phyloP scores from a whole-genome alignment of 2,329 filamentous ascomycete species.

The Cytospora chrysosperma region DNA sequence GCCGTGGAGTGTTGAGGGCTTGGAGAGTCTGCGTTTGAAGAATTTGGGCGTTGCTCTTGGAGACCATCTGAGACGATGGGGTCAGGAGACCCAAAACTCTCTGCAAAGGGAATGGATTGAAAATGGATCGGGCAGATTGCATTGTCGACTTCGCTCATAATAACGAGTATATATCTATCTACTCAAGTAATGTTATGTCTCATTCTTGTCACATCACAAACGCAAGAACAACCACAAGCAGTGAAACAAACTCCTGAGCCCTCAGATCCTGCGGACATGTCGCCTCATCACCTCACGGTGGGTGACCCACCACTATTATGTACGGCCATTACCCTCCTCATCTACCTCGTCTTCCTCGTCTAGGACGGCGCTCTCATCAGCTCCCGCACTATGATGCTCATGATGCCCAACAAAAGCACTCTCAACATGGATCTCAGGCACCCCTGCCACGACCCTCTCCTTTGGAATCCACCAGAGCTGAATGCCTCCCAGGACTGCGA shows the following conservation, averaged over 20 bases:
- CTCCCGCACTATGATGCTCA: not conserved
- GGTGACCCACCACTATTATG: not conserved
- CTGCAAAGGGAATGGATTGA: not conserved
- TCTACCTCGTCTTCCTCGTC: constrained; percentile 8
- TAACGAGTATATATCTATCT: not conserved
- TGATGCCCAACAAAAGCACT: constrained; percentile 15
- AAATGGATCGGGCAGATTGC: not conserved
- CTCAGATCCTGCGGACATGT: no score
- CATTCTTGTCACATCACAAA: not conserved
- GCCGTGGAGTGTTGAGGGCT: not conserved
- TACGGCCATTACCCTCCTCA: not conserved
- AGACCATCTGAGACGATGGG: not conserved
- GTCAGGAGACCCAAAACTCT: not conserved
- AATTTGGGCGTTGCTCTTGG: not conserved
- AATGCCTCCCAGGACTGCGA: constrained; percentile 12
- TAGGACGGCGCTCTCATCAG: not conserved
- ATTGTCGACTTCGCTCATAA: not conserved
- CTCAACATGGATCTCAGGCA: constrained; percentile 19
- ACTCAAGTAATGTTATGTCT: not conserved
- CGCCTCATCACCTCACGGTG: no score
- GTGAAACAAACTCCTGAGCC: not conserved
- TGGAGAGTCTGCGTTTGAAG: not conserved
- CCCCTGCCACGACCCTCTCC: not conserved
- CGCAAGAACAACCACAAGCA: not conserved
- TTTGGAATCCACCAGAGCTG: constrained; percentile 24